A percentile compares a stretch with the other conserved stretches of the same genome.
These are phyloP conservation scores for Bathelium albidoporum DNA, from an alignment of 495 filamentous ascomycete species.

Conservation along the genomic window DNA sequence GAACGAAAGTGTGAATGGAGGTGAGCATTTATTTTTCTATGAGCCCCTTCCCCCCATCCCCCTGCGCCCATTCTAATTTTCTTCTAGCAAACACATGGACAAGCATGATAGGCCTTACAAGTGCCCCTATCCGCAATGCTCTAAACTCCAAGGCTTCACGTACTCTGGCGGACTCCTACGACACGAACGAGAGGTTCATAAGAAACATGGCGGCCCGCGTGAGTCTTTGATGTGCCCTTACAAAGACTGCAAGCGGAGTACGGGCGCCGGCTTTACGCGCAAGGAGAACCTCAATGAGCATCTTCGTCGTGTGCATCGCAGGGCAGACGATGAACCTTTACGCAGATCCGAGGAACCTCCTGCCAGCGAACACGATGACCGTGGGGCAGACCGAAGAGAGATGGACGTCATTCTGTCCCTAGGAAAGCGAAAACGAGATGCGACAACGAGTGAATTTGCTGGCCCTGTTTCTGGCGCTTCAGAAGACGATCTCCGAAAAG, in stretches of 20 bases:
- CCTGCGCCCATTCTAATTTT: not conserved
- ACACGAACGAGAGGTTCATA: constrained; percentile 86
- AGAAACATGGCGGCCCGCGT: constrained; percentile 72
- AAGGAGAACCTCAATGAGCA: constrained; percentile 87
- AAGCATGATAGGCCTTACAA: constrained; percentile 90
- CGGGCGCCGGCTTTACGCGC: constrained; percentile 68
- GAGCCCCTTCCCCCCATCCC: not conserved
- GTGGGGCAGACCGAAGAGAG: not conserved
- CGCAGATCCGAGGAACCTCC: not conserved
- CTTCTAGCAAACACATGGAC: constrained; percentile 81
- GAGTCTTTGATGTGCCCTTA: constrained; percentile 69
- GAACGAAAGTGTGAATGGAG: constrained; percentile 84
- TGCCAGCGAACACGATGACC: constrained; percentile 2
- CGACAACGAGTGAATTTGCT: constrained; percentile 31
- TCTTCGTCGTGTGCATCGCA: constrained; percentile 55
- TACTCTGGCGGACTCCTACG: constrained; percentile 81
- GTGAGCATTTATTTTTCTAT: constrained; percentile 43
- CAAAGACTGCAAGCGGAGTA: constrained; percentile 67
- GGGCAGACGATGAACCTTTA: not conserved
- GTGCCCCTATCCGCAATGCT: constrained; percentile 63
- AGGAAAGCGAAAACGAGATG: constrained; percentile 37
- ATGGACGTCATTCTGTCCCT: constrained; percentile 22
- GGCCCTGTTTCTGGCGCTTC: not conserved
- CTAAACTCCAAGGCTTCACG: constrained; percentile 85
- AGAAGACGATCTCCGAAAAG: constrained; percentile 42